These are phyloP conservation scores for Olyra latifolia DNA, from an alignment of 176 grass and related monocot genomes.

Conservation along the genomic window DNA sequence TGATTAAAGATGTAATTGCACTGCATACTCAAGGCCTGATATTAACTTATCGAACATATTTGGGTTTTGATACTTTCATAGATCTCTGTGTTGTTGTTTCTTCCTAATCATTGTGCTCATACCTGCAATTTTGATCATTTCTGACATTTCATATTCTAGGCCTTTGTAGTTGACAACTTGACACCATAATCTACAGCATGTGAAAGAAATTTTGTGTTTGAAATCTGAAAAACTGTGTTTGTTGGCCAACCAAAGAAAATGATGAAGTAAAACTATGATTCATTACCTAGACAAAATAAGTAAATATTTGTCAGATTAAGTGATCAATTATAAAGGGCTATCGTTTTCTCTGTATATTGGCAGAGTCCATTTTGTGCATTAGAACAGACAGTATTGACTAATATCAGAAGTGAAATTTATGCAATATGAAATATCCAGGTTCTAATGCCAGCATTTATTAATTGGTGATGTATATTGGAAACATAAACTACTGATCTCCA, in stretches of 20 bases:
- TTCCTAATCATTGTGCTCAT: slow-evolving; percentile 1
- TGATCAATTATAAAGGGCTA: neutral
- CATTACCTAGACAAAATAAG: neutral
- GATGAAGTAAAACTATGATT: neutral
- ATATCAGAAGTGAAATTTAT: neutral
- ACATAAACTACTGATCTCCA: neutral
- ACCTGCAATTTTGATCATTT: neutral
- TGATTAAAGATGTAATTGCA: neutral
- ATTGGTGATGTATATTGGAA: neutral
- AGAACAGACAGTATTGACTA: neutral
- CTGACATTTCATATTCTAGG: neutral
- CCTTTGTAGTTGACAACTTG: neutral
- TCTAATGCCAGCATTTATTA: slow-evolving; percentile 2
- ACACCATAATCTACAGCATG: neutral
- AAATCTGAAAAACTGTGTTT: neutral
- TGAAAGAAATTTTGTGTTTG: neutral
- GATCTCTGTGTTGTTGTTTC: neutral
- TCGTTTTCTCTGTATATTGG: neutral
- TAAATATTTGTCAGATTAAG: neutral
- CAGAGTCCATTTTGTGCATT: neutral
- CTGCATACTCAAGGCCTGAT: neutral
- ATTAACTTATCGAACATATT: neutral
- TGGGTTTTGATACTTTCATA: neutral
- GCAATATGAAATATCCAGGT: neutral
- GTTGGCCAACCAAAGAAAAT: neutral